These are phyloP conservation scores for Eucalyptus virginea DNA, from an alignment of 345 rosid genomes.

Conservation along the genomic window DNA sequence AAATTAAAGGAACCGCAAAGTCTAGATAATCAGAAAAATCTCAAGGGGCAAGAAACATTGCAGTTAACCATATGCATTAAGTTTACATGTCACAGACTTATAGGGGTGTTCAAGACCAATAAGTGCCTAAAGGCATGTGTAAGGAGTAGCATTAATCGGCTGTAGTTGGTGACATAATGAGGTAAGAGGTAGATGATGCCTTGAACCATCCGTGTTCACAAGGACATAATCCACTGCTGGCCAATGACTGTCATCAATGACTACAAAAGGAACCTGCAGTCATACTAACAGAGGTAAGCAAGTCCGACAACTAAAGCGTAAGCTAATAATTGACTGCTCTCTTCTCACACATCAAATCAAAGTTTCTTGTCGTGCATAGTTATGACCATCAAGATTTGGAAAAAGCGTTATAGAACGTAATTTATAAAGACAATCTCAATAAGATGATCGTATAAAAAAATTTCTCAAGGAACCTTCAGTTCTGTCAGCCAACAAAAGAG, in stretches of 20 bases:
- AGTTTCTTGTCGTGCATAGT: neutral
- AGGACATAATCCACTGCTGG: conserved; percentile 27
- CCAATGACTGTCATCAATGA: conserved; percentile 37
- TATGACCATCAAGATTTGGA: neutral
- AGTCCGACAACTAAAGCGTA: neutral
- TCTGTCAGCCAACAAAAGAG: neutral
- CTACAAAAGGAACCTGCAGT: conserved; percentile 64
- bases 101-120: conserved; percentile 31
- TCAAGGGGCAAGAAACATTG: neutral
- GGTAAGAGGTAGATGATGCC: conserved; percentile 59
- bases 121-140: conserved; percentile 61
- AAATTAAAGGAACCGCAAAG: neutral
- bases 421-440: neutral
- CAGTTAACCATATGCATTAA: neutral
- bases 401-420: neutral
- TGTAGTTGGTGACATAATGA: conserved; percentile 61
- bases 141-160: conserved; percentile 55
- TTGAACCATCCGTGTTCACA: conserved; percentile 73
- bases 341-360: neutral
- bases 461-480: neutral
- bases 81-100: conserved; percentile 14
- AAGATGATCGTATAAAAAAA: neutral
- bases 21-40: neutral
- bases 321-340: neutral
- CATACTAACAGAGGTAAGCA: neutral